Conservation (phyloP, 192 early-diverging fungal species). For the Dimargaris cristalligena region DNA sequence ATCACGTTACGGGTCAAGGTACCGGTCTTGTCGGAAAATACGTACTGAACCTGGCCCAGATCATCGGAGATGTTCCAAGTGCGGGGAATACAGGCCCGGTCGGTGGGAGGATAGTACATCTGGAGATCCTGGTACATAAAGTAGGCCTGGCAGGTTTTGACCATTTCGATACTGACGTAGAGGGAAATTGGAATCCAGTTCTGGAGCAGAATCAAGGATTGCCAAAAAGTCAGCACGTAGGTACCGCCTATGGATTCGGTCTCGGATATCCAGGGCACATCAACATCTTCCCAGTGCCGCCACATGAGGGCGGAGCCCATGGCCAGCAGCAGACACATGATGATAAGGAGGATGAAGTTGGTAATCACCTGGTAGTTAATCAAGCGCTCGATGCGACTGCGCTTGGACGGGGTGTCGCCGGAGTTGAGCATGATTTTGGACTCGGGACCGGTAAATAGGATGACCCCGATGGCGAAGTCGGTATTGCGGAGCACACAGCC, state of each 20-base stretch:
- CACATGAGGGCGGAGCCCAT: conserved; percentile 30
- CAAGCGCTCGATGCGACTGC: conserved; percentile 65
- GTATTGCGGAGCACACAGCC: conserved; percentile 85
- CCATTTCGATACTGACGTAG: conserved; percentile 85
- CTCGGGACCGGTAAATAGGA: conserved; percentile 69
- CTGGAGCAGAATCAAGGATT: conserved; percentile 82
- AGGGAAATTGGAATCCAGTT: conserved; percentile 93
- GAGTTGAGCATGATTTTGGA: conserved; percentile 89
- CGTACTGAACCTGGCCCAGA: conserved; percentile 88
- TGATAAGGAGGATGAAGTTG: conserved; percentile 36
- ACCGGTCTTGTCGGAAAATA: conserved; percentile 95
- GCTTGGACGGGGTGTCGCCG: conserved; percentile 77
- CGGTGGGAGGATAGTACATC: conserved; percentile 46
- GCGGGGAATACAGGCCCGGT: conserved; percentile 22
- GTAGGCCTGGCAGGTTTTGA: conserved; percentile 67
- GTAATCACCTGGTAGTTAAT: conserved; percentile 60
- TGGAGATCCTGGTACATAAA: conserved; percentile 84
- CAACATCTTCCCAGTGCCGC: conserved; percentile 1
- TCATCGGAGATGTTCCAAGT: conserved; percentile 93
- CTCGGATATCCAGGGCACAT: conserved; percentile 12
- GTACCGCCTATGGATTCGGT: conserved; percentile 16
- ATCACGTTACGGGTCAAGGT: conserved; percentile 91
- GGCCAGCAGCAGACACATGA: conserved; percentile 31
- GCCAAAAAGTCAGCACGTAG: conserved; percentile 35
- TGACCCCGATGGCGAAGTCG: conserved; percentile 70